A percentile compares a stretch with the other conserved stretches of the same genome.
phyloP scores from a whole-genome alignment of 371 early-diverging fungal genomes.

The Saksenaea vasiformis region DNA sequence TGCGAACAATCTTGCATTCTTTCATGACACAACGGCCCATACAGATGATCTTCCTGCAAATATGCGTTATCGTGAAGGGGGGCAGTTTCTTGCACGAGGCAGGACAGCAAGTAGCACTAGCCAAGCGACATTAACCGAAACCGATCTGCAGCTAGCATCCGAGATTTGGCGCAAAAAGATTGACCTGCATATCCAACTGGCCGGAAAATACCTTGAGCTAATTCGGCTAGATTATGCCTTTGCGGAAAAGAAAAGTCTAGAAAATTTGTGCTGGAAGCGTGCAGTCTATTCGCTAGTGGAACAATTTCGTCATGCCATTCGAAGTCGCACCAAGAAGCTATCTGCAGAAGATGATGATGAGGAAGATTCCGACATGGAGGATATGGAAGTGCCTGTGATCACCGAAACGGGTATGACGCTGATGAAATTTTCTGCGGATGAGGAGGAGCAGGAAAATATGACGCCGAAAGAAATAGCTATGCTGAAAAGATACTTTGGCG shows the following conservation, averaged over 20 bases:
- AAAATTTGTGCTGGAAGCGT: conserved; percentile 65
- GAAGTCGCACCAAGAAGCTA: conserved; percentile 13
- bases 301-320: conserved; percentile 55
- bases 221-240: conserved; percentile 54
- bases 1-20: conserved; percentile 14
- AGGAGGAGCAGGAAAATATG: conserved; percentile 6
- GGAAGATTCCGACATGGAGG: conserved; percentile 2
- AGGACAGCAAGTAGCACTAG: not conserved
- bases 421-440: conserved; percentile 12
- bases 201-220: conserved; percentile 52
- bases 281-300: conserved; percentile 65
- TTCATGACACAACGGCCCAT: conserved; percentile 3
- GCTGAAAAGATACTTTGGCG: conserved; percentile 16
- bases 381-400: conserved; percentile 4
- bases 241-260: conserved; percentile 62
- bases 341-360: conserved; percentile 18
- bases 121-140: conserved; percentile 7
- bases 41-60: not conserved
- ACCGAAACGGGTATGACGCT: conserved; percentile 15
- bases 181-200: conserved; percentile 38
- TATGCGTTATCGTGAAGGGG: not conserved
- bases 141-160: conserved; percentile 24
- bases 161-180: conserved; percentile 41
- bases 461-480: conserved; percentile 12
- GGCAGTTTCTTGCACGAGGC: not conserved